These are phyloP conservation scores for Aspergillus aculeatus DNA, from an alignment of 2,329 filamentous ascomycete species.

Conservation along the genomic window DNA sequence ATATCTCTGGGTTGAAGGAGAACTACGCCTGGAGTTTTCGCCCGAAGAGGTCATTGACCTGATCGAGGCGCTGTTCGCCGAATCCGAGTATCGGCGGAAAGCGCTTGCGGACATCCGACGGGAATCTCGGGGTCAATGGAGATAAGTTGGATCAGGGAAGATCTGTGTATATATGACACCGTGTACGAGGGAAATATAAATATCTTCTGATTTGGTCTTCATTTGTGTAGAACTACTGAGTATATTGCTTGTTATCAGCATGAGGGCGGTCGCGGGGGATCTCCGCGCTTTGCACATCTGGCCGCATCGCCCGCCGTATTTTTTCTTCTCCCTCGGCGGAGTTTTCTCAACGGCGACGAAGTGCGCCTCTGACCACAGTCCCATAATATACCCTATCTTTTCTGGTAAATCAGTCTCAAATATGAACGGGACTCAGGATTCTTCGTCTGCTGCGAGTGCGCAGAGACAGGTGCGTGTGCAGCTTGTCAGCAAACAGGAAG, in stretches of 20 bases:
- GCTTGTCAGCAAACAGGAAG: constrained; percentile 52
- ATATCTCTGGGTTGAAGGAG: constrained; percentile 64
- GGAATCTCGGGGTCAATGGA: constrained; percentile 22
- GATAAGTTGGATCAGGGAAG: background rate
- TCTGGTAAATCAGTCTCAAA: constrained; percentile 8
- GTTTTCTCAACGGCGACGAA: constrained; percentile 21
- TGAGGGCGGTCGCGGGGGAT: constrained; percentile 18
- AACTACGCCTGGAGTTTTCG: constrained; percentile 61
- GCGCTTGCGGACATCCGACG: constrained; percentile 58
- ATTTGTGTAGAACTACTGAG: background rate
- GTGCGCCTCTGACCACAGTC: constrained; percentile 3
- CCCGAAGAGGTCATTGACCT: constrained; percentile 62
- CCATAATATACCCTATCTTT: background rate
- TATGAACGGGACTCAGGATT: constrained; percentile 28
- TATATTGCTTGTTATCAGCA: background rate
- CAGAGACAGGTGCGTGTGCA: constrained; percentile 55
- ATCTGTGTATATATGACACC: constrained; percentile 3
- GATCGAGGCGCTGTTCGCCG: constrained; percentile 64
- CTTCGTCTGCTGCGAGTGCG: constrained; percentile 19
- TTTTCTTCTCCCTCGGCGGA: constrained; percentile 32
- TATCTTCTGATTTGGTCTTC: no score
- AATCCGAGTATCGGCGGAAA: constrained; percentile 57
- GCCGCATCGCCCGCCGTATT: constrained; percentile 44
- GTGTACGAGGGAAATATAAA: background rate
- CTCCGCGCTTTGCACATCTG: constrained; percentile 40